Evolutionary conservation across 2,329 filamentous ascomycete genomes (phyloP).

Genomic region (Exophiala aquamarina): DNA sequence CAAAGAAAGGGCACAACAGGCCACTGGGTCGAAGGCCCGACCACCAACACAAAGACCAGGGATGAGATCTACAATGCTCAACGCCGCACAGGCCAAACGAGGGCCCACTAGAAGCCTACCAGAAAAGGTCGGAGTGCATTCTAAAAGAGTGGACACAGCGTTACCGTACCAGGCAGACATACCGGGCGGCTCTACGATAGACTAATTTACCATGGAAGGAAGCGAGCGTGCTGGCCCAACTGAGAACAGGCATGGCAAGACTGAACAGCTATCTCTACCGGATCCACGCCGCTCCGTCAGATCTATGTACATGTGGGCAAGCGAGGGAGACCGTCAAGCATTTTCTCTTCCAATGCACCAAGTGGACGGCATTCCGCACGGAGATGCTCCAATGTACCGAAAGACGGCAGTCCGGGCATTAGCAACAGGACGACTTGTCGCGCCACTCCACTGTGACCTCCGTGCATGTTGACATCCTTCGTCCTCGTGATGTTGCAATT

Average conservation of each 20-base stretch:
- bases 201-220: conserved; percentile 30
- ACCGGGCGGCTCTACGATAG: conserved; percentile 26
- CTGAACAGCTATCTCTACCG: conserved; percentile 32
- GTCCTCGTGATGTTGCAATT: too few species aligned
- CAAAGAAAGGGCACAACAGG: conserved; percentile 27
- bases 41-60: conserved; percentile 17
- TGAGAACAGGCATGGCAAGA: conserved; percentile 33
- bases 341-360: conserved; percentile 32
- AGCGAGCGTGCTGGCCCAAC: conserved; percentile 32
- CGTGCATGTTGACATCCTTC: too few species aligned
- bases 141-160: conserved; percentile 23
- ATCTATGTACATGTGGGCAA: conserved; percentile 26
- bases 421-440: conserved; percentile 29
- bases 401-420: conserved; percentile 31
- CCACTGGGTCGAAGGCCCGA: conserved; percentile 23
- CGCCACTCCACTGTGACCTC: too few species aligned
- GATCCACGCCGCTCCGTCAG: conserved; percentile 10
- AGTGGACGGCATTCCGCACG: conserved; percentile 29
- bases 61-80: conserved; percentile 32
- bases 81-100: conserved; percentile 27
- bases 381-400: conserved; percentile 29
- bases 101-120: conserved; percentile 20
- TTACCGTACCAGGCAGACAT: conserved; percentile 33
- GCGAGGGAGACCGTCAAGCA: conserved; percentile 31
- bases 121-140: conserved; percentile 28